Base-by-base conservation (phyloP, 495 filamentous ascomycete genomes). In the Aspergillus homomorphus region DNA sequence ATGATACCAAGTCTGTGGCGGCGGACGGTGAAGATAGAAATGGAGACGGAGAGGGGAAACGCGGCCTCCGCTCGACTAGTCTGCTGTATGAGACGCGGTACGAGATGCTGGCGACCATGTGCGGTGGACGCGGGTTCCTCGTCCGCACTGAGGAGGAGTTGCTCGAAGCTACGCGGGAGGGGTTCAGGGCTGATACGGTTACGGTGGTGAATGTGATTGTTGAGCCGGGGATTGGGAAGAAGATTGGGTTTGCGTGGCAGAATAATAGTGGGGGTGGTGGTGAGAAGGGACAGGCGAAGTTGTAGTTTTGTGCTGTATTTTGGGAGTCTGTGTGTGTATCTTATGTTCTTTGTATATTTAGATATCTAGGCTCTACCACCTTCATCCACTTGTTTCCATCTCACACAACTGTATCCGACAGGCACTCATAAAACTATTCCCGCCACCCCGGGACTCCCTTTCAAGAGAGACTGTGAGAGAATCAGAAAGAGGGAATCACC, bases 141-240 rank as follows among this genome's bases (percentile, higher is more conserved):
- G 84, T 82, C 6, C 63, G 78, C 49, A 82, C 73, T 38, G 76
- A 82, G 38, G 72, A 80, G 53, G 83, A 85, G 64, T 60, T 87
- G 50, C 72, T 70, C 38, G 63, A 57, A 28, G 84, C 83, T 19
- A 81, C 84, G 33, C 62, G 74, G 52, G 73, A 80, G 57, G 84
- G 83, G 0, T 87, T 77, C 64, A 30, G 53, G 58, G 74, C 76
- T 24, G 76, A 69, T 20, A 69, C 57, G 8, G 80, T 81, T 10
- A 68, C 64, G 20, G 71, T 87, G 24, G 75, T 87, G 2, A 86
- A 87, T 73, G 71, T 87, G 14, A 75, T 86, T 46, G 80, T 87
- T 60, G 82, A 85, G 66, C 75, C 78, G 24, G 83, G 83, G 1
- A 67, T 75, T 54, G 79, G 73, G 45, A 71, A 73, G 61, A 80